Evolutionary conservation across 2,329 filamentous ascomycete species (phyloP), one percentile per base, ranked within the genome.

Genomic region (Sporothrix phasma): DNA sequence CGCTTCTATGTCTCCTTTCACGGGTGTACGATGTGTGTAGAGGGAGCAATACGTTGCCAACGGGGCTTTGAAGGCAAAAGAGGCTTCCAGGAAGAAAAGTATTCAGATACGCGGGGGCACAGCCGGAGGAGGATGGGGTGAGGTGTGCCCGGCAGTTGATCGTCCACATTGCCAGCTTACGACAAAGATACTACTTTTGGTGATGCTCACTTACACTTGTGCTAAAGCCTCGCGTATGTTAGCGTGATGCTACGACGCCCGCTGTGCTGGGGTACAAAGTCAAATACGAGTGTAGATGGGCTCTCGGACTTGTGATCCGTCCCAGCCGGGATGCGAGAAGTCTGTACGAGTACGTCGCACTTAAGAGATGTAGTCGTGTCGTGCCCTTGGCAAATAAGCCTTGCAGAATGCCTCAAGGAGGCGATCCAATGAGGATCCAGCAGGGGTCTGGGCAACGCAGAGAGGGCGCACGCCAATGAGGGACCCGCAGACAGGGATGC

Each of bases 361-460:
- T 37, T 13, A 10, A 13, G 11, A 37, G 10, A 13, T 4, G 34
- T 37, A 10, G 34, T n/a, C n/a, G n/a, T n/a, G n/a, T n/a, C n/a
- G n/a, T n/a, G n/a, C n/a, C n/a, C n/a, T 45, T 51, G 41, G 19
- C 29, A 45, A 62, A 53, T 62, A 26, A 62, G 60, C 60, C 60
- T 62, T 62, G 60, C 60, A 62, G 60, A 62, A 62, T 53, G 60
- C 60, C 60, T 62, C 46, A 45, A 62, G 31, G 31, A 19, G 22
- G 46, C 45, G 45, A 26, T 13, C 60, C 60, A 62, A 62, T 62
- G 34, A 62, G 60, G 34, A 53, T 39, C 34, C 17, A 7, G 60
- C 60, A 34, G 10, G 47, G 22, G 54, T 13, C 24, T 13, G 54
- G 37, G 37, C 43, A 58, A n/a, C 2, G 3, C 22, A 29, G 10